Conservation (phyloP, 306 rosid species). For the Dryas drummondii region DNA sequence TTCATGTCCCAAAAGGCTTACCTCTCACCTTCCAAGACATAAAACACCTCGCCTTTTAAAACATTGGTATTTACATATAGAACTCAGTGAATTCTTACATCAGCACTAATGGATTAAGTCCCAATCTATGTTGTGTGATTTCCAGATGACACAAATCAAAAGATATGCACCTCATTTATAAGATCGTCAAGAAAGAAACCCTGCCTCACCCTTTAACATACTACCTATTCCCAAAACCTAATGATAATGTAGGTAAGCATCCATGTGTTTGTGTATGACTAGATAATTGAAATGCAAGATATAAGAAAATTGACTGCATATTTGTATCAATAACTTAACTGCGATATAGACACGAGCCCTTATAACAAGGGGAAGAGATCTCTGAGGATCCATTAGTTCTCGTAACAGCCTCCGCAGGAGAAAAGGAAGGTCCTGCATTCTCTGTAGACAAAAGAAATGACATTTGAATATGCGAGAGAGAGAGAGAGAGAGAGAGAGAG, state of each 20-base stretch:
- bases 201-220: not conserved
- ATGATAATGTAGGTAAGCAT: not conserved
- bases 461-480: not conserved
- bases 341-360: slow-evolving; percentile 66
- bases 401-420: slow-evolving; percentile 61
- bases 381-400: slow-evolving; percentile 66
- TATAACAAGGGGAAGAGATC: slow-evolving; percentile 83
- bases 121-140: not conserved
- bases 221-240: not conserved
- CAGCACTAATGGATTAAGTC: not conserved
- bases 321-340: slow-evolving; percentile 46
- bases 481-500: not conserved
- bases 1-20: no score
- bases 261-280: not conserved
- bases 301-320: not conserved
- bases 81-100: not conserved
- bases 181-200: not conserved
- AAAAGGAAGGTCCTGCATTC: slow-evolving; percentile 80
- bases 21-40: no score
- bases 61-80: not conserved
- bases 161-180: not conserved
- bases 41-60: no score
- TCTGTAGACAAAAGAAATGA: slow-evolving; percentile 39
- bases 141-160: not conserved
- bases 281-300: not conserved